Conservation (phyloP, 2,329 filamentous ascomycete species). For the Chaetomium sp. region DNA sequence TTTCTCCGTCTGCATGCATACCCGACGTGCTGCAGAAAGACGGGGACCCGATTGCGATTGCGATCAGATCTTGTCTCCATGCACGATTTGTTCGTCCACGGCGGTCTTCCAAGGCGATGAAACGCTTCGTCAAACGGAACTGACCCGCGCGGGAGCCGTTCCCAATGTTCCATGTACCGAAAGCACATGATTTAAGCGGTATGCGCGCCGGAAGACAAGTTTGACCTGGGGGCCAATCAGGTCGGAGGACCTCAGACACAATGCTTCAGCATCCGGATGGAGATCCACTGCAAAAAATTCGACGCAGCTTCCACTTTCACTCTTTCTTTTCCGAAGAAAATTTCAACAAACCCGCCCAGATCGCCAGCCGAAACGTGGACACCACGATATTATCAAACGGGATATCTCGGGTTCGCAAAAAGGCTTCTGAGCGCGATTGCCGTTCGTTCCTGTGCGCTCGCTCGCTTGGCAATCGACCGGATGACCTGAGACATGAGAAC, state of each 20-base stretch:
- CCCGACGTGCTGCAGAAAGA: too few species aligned
- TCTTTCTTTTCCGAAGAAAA: not conserved
- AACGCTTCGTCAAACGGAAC: too few species aligned
- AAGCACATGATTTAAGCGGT: constrained; percentile 18
- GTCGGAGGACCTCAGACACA: not conserved
- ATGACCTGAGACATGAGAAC: too few species aligned
- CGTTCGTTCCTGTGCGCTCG: not conserved
- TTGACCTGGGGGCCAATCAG: constrained; percentile 8
- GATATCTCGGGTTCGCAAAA: too few species aligned
- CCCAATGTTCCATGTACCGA: not conserved
- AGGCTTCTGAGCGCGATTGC: not conserved
- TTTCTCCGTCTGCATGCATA: too few species aligned
- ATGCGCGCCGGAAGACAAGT: constrained; percentile 13
- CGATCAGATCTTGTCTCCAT: too few species aligned
- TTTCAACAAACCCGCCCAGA: not conserved
- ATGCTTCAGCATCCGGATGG: not conserved
- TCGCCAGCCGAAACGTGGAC: not conserved
- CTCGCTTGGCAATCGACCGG: too few species aligned
- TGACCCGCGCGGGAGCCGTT: too few species aligned
- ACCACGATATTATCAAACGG: constrained; percentile 2
- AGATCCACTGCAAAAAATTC: too few species aligned
- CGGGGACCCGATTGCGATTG: too few species aligned
- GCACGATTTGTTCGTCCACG: too few species aligned
- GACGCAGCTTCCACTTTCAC: not conserved
- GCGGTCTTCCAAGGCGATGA: too few species aligned